These are phyloP conservation scores for carrot (Daucus carota) DNA, from an alignment of 129 eudicot species.

Conservation along the genomic window DH1_v3.0 NC_030382.2:52875001-52875500, in stretches of 20 bases:
- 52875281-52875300: constrained; percentile 46
- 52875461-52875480: not conserved
- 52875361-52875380: constrained; percentile 95
- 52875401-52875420: not conserved
- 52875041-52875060: not conserved
- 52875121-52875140: not conserved
- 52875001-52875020: not conserved
- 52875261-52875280: not conserved
- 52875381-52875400: constrained; percentile 28
- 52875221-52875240: not conserved
- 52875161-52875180: not conserved
- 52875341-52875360: constrained; percentile 94
- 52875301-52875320: constrained; percentile 84
- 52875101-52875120: not conserved
- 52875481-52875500: no score
- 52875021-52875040: not conserved
- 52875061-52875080: not conserved
- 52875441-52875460: not conserved
- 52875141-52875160: not conserved
- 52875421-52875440: not conserved
- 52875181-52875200: no score
- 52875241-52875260: not conserved
- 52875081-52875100: not conserved
- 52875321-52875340: constrained; percentile 73
- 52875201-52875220: not conserved